Evolutionary conservation across 106 monocot species (phyloP), one percentile per base, ranked within the genome.

Genomic region (Amphibolis antarctica): DNA sequence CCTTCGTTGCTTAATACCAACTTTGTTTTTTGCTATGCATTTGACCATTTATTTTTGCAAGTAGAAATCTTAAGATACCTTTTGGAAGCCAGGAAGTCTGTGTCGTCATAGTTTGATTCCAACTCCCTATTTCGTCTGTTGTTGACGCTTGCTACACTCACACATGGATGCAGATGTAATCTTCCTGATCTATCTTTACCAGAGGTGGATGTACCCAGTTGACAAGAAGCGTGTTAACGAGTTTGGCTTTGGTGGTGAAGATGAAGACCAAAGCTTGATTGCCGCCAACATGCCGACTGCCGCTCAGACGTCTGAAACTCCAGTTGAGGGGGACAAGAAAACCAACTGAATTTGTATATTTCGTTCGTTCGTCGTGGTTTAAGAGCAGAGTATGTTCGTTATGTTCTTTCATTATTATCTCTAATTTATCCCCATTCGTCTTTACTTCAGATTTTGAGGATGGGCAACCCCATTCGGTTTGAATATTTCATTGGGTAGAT

Each of bases 121-220:
- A 4, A n/a, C n/a, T n/a, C n/a, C n/a, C n/a, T n/a, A n/a, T n/a
- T n/a, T 36, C 36, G 36, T 36, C 36, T 36, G 23, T 28, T 59
- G 17, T 12, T 43, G 61, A n/a, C 61, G 7, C 4, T 3, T 20
- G 10, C 29, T 42, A n/a, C 44, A 19, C 6, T 5, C 29, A 13
- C 11, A 6, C 1, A 18, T 24, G 43, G n/a, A 19, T 57, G 78
- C 89, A 96, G 96, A 96, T 86, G 54, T 96, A 59, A 87, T 96
- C 45, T 96, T 96, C 80, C 66, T 96, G 74, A 96, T 96, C 70
- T 90, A 90, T 54, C 31, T 96, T 20, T 96, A 96, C 68, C 89
- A 96, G 67, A 96, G 90, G 61, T 96, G 94, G 94, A 59, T 65
- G 48, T 96, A 96, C 69, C 96, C 89, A 25, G 96, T 96, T n/a